Evolutionary conservation across 1,284 basidiomycete species (phyloP).

Genomic region (Trametes versicolor): DNA sequence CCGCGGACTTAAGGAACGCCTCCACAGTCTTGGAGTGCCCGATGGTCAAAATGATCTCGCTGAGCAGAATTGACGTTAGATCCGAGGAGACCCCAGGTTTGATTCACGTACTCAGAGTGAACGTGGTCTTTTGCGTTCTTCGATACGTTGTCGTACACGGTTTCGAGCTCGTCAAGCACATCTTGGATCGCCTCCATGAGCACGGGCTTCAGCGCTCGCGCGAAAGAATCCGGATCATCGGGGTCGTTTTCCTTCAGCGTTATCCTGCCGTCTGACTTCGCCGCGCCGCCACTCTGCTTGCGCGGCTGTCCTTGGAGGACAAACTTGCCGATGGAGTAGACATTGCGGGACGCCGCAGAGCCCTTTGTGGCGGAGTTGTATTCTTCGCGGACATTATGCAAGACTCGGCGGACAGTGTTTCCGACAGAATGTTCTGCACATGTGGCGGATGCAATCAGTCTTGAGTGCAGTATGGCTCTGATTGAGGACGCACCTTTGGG

Average conservation of each 20-base stretch:
- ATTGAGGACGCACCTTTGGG: conserved; percentile 78
- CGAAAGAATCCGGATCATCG: conserved; percentile 79
- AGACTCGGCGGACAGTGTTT: conserved; percentile 91
- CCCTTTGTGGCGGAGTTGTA: conserved; percentile 75
- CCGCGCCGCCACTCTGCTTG: conserved; percentile 56
- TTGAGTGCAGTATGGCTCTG: background rate
- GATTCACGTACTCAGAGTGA: conserved; percentile 86
- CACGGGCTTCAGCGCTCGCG: conserved; percentile 75
- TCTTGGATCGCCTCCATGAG: conserved; percentile 94
- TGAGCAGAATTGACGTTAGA: conserved; percentile 43
- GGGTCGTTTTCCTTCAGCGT: conserved; percentile 73
- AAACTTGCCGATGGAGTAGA: conserved; percentile 81
- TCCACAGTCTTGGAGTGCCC: conserved; percentile 97
- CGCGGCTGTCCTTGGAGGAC: conserved; percentile 80
- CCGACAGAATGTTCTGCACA: conserved; percentile 89
- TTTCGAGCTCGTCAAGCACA: conserved; percentile 95
- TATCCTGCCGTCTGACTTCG: conserved; percentile 61
- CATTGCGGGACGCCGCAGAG: conserved; percentile 48
- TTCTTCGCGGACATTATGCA: conserved; percentile 95
- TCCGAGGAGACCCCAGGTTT: background rate
- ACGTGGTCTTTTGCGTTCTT: conserved; percentile 97
- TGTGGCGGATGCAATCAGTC: background rate
- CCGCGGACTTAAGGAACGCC: conserved; percentile 91
- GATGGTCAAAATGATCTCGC: conserved; percentile 96
- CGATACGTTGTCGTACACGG: conserved; percentile 94